Evolutionary conservation across 805 yeast genomes (phyloP).

Genomic region (Saccharomyces cerevisiae): DNA sequence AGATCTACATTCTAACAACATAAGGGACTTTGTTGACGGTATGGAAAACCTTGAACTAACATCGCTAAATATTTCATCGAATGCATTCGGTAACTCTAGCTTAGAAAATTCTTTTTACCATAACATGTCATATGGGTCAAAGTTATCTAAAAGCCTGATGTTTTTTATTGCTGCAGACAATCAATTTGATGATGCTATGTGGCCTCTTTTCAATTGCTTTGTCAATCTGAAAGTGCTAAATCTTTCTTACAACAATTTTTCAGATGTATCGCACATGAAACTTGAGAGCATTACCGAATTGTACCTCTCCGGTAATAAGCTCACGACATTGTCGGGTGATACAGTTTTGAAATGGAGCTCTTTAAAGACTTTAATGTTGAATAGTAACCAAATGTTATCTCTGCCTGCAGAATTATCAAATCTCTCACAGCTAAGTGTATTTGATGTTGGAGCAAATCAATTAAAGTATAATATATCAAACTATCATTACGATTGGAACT

Average conservation of each 20-base stretch:
- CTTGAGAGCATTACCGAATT: slow-evolving; percentile 52
- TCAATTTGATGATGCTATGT: slow-evolving; percentile 67
- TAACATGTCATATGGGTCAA: slow-evolving; percentile 31
- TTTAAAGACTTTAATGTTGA: slow-evolving; percentile 57
- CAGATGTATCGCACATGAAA: slow-evolving; percentile 75
- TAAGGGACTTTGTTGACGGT: slow-evolving; percentile 58
- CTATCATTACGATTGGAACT: slow-evolving; percentile 96
- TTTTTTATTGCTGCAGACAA: slow-evolving; percentile 72
- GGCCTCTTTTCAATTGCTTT: slow-evolving; percentile 57
- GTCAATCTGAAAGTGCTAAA: slow-evolving; percentile 55
- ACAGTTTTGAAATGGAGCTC: slow-evolving; percentile 56
- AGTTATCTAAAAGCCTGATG: slow-evolving; percentile 43
- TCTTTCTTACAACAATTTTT: slow-evolving; percentile 72
- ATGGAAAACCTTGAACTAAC: slow-evolving; percentile 59
- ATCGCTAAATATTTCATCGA: slow-evolving; percentile 63
- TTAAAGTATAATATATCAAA: slow-evolving; percentile 87
- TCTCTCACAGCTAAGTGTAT: slow-evolving; percentile 49
- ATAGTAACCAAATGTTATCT: slow-evolving; percentile 77
- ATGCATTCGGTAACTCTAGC: slow-evolving; percentile 41
- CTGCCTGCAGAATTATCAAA: slow-evolving; percentile 83
- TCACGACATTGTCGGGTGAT: slow-evolving; percentile 76
- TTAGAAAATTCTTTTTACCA: slow-evolving; percentile 35
- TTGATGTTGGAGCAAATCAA: slow-evolving; percentile 88
- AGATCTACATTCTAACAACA: slow-evolving; percentile 79
- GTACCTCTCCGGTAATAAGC: slow-evolving; percentile 74